Evolutionary conservation across 306 rosid species (phyloP), one percentile per base, ranked within the genome.

Genomic region (Dalbergia oliveri): DNA sequence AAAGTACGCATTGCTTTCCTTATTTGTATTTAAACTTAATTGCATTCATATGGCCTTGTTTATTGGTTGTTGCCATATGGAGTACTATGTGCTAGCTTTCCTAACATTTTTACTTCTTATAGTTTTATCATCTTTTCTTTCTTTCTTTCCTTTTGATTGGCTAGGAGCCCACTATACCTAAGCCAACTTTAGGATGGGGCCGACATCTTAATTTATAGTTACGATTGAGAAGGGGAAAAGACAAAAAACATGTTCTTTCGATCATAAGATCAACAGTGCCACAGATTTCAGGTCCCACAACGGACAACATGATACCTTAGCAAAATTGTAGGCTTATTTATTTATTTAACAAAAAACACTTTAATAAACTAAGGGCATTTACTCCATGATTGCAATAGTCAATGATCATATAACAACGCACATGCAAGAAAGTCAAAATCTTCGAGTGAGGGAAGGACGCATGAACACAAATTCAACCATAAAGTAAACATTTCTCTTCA

Each of bases 181-280:
- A 61, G 66, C 66, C 8, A 61, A 61, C 39, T 61, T 61, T 26
- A 61, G 66, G 41, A 61, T 9, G 66, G 41, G 66, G 3, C 41
- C 41, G 39, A 60, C 66, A 61, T 4, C 9, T 2, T 26, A 12
- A 5, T 37, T 37, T 6, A 6, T n/a, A 54, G 60, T 31, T 61
- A 33, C 41, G 66, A 12, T 58, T 11, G 31, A 61, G 66, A 26
- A 11, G 10, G 66, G 66, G 66, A 19, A 61, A 33, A 61, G 23
- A 54, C 23, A 16, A 3, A 12, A 54, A 0, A n/a, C 11, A 23
- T 26, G 11, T 11, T 11, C 10, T 26, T 23, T 23, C 37, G 11
- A 61, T 61, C 41, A 26, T 23, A 23, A 26, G 66, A 61, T 61
- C 16, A 61, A 61, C 66, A 26, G 16, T 61, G 39, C 39, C 66